Conservation (phyloP, 345 rosid species). For the Ceriops zippeliana region DNA sequence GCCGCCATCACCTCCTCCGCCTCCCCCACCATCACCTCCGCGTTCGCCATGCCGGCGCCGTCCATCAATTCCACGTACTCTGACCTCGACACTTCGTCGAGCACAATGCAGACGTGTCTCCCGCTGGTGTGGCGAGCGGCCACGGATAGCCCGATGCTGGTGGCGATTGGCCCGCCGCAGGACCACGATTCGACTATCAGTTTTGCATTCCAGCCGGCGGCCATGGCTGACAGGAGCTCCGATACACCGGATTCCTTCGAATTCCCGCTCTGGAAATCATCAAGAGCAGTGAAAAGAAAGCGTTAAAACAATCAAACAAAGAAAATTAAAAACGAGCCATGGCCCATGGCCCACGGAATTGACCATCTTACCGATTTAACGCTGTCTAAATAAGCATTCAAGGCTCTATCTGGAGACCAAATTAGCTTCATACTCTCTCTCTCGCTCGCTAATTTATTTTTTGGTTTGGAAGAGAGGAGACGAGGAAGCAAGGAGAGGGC, state of each 20-base stretch:
- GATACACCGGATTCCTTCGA: constrained; percentile 57
- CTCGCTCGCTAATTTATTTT: no score
- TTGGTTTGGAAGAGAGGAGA: no score
- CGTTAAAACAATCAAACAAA: neutral
- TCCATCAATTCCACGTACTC: constrained; percentile 47
- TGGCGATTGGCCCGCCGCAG: constrained; percentile 49
- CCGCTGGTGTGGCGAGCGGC: constrained; percentile 69
- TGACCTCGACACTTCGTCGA: constrained; percentile 60
- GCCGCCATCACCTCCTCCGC: constrained; percentile 51
- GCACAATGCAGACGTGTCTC: constrained; percentile 74
- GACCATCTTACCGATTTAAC: constrained; percentile 47
- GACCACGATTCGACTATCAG: constrained; percentile 77
- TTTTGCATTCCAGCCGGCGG: constrained; percentile 83
- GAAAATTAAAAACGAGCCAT: neutral
- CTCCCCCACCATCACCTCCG: constrained; percentile 50
- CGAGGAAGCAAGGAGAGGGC: no score
- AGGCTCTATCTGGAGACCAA: constrained; percentile 85
- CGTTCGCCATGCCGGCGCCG: constrained; percentile 18
- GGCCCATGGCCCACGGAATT: neutral
- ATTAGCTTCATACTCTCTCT: constrained; percentile 54
- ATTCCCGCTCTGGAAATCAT: constrained; percentile 44
- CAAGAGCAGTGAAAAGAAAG: neutral
- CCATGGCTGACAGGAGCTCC: constrained; percentile 80
- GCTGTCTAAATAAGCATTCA: constrained; percentile 65
- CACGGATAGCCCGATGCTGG: constrained; percentile 71